Conservation (phyloP, 306 rosid genomes). For the Elaeagnus macrophylla region DNA sequence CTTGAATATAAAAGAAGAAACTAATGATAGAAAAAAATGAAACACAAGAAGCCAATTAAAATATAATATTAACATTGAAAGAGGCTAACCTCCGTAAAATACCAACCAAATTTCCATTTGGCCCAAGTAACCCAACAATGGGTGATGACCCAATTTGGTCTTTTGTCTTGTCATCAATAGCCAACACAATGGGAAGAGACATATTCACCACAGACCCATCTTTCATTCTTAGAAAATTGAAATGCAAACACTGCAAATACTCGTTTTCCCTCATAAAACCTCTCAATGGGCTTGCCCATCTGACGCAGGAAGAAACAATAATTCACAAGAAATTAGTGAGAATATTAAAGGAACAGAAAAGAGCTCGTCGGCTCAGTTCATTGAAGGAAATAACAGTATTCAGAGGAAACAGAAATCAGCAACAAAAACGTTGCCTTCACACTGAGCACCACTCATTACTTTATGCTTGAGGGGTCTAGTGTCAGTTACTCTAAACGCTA, state of each 20-base stretch:
- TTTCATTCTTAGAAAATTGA: slow-evolving; percentile 52
- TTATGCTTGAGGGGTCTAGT: too few species aligned
- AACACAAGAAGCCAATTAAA: not conserved
- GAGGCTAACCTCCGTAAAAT: slow-evolving; percentile 63
- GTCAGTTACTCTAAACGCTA: too few species aligned
- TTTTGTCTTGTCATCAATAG: slow-evolving; percentile 70
- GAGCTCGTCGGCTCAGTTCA: too few species aligned
- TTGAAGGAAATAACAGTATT: too few species aligned
- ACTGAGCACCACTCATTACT: too few species aligned
- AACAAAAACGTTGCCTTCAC: too few species aligned
- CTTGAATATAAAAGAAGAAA: not conserved
- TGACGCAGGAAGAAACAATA: too few species aligned
- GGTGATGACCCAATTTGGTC: slow-evolving; percentile 44
- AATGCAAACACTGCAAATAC: slow-evolving; percentile 89
- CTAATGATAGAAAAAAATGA: not conserved
- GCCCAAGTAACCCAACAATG: slow-evolving; percentile 56
- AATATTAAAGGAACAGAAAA: too few species aligned
- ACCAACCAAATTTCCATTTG: slow-evolving; percentile 59
- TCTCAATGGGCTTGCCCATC: slow-evolving; percentile 88
- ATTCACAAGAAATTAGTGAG: too few species aligned
- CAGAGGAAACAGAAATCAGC: too few species aligned
- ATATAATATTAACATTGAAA: not conserved
- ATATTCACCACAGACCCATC: slow-evolving; percentile 75
- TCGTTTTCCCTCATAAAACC: slow-evolving; percentile 95
- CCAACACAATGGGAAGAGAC: slow-evolving; percentile 90